phyloP scores from a whole-genome alignment of 2,329 filamentous ascomycete genomes.

The Cladosporium cucumerinum region DNA sequence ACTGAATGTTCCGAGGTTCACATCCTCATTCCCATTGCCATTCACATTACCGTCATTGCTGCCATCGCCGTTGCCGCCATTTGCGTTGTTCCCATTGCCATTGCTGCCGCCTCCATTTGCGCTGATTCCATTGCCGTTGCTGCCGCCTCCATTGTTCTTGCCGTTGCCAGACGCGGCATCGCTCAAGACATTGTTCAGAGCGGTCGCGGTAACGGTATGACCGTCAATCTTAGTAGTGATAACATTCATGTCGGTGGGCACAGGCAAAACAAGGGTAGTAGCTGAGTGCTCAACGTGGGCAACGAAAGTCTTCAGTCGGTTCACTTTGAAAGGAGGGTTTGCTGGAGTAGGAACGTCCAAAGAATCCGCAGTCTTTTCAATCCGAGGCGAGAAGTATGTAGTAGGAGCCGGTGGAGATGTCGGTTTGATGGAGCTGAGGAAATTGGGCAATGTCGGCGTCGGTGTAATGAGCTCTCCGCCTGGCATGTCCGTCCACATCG shows the following conservation, averaged over 20 bases:
- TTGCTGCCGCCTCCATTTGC: neutral
- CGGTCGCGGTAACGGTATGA: slow-evolving; percentile 21
- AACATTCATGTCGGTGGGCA: slow-evolving; percentile 17
- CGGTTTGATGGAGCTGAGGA: slow-evolving; percentile 4
- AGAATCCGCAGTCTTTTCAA: slow-evolving; percentile 11
- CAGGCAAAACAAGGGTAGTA: slow-evolving; percentile 22
- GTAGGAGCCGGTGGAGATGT: neutral
- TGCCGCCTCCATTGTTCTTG: neutral
- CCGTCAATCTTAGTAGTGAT: slow-evolving; percentile 24
- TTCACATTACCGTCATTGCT: neutral
- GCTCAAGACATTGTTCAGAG: slow-evolving; percentile 11
- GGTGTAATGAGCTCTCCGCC: slow-evolving; percentile 22
- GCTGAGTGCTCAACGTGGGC: slow-evolving; percentile 27
- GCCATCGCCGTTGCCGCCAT: neutral
- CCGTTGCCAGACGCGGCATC: neutral
- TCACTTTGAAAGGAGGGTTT: neutral
- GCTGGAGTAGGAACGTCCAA: neutral
- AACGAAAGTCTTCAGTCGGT: slow-evolving; percentile 15
- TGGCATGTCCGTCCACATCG: slow-evolving; percentile 15
- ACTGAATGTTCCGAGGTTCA: neutral
- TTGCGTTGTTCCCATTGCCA: neutral
- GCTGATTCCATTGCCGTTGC: neutral
- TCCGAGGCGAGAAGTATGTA: neutral
- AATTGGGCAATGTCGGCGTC: slow-evolving; percentile 26
- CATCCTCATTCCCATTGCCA: neutral